Percentiles rank a stretch among this genome's conserved stretches.
Conservation (phyloP, 2,329 filamentous ascomycete species). For the Pestalotiopsis sp. region DNA sequence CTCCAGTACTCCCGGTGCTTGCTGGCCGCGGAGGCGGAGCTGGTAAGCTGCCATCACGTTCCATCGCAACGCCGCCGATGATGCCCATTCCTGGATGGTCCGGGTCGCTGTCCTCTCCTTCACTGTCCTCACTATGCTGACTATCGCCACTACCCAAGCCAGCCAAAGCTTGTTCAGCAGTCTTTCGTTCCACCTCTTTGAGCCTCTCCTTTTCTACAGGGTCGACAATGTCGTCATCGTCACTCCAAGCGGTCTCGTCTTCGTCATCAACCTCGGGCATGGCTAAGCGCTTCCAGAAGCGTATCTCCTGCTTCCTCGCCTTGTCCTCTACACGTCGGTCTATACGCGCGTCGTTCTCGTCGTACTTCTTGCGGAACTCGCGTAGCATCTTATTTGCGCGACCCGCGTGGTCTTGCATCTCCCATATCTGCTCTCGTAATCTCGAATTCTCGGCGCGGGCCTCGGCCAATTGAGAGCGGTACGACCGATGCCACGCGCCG, state of each 20-base stretch:
- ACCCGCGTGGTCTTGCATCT: slow-evolving; percentile 64
- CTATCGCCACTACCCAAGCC: slow-evolving; percentile 31
- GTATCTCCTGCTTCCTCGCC: slow-evolving; percentile 57
- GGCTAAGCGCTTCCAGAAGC: slow-evolving; percentile 69
- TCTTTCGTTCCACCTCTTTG: slow-evolving; percentile 49
- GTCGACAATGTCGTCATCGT: slow-evolving; percentile 66
- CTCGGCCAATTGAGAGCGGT: slow-evolving; percentile 65
- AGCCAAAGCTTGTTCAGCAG: slow-evolving; percentile 39
- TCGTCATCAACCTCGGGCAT: slow-evolving; percentile 62
- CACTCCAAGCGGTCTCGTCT: slow-evolving; percentile 61
- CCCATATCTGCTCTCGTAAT: slow-evolving; percentile 67
- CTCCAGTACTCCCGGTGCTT: slow-evolving; percentile 41
- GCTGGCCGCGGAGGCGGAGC: slow-evolving; percentile 41
- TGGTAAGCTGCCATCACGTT: slow-evolving; percentile 35
- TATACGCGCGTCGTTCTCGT: slow-evolving; percentile 57
- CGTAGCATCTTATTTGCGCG: slow-evolving; percentile 60
- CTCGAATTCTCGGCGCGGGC: slow-evolving; percentile 65
- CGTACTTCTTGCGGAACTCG: slow-evolving; percentile 56
- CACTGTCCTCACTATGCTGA: slow-evolving; percentile 35
- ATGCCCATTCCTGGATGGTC: slow-evolving; percentile 23
- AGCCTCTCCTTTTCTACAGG: slow-evolving; percentile 59
- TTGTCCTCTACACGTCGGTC: slow-evolving; percentile 54
- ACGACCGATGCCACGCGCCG: slow-evolving; percentile 65
- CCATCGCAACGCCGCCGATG: slow-evolving; percentile 46
- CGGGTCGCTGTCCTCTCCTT: slow-evolving; percentile 28